Evolutionary conservation across 768 basidiomycete genomes (phyloP).

Genomic region (Amanita rimosa): DNA sequence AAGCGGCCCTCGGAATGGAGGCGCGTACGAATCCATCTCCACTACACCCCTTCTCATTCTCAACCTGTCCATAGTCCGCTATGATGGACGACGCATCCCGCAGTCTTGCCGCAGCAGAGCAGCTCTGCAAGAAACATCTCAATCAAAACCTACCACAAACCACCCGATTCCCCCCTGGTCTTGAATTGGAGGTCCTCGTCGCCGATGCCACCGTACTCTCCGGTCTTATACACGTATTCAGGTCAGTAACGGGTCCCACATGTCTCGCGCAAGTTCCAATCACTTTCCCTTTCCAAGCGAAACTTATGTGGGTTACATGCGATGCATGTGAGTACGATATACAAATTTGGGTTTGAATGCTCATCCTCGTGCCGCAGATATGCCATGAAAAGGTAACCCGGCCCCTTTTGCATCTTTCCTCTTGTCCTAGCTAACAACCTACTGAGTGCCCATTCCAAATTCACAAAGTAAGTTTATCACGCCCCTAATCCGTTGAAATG

Average conservation of each 20-base stretch:
- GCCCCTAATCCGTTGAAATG: not conserved
- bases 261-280: not conserved
- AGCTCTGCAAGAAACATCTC: conserved; percentile 42
- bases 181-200: conserved; percentile 70
- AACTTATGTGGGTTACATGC: conserved; percentile 68
- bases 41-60: not conserved
- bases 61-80: conserved; percentile 25
- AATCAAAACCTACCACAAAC: conserved; percentile 21
- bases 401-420: not conserved
- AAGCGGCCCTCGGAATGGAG: conserved; percentile 79
- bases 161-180: conserved; percentile 42
- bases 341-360: not conserved
- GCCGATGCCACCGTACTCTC: conserved; percentile 64
- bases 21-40: conserved; percentile 30
- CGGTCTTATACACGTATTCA: conserved; percentile 60
- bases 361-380: conserved; percentile 16
- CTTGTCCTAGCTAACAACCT: not conserved
- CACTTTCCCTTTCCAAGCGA: conserved; percentile 25
- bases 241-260: conserved; percentile 25
- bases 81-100: conserved; percentile 54
- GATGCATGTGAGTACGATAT: conserved; percentile 48
- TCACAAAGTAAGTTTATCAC: conserved; percentile 40
- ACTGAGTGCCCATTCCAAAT: conserved; percentile 64
- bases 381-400: conserved; percentile 39
- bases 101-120: conserved; percentile 47